Percentiles rank a stretch among this genome's conserved stretches.
These are phyloP conservation scores for Wakefieldia striispora DNA, from an alignment of 768 basidiomycete species.

Conservation along the genomic window DNA sequence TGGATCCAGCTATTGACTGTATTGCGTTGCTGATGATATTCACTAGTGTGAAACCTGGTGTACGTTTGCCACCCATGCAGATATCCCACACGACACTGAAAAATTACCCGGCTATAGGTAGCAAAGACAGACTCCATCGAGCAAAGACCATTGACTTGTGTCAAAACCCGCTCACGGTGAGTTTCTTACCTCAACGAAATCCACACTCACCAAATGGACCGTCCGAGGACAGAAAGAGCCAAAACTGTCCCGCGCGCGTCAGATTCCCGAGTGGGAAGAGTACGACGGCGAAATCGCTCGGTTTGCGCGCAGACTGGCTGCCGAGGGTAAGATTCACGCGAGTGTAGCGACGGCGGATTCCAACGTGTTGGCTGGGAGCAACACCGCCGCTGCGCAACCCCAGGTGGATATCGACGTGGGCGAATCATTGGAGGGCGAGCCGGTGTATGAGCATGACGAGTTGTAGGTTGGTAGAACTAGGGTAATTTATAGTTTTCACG, in stretches of 20 bases:
- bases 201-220: background rate
- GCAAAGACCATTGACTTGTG: slow-evolving; percentile 95
- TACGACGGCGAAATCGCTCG: slow-evolving; percentile 89
- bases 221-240: slow-evolving; percentile 80
- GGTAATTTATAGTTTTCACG: background rate
- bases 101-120: slow-evolving; percentile 43
- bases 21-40: slow-evolving; percentile 3
- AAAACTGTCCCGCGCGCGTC: slow-evolving; percentile 86
- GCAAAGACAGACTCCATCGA: slow-evolving; percentile 75
- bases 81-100: background rate
- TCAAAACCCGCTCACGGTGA: slow-evolving; percentile 91
- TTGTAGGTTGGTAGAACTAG: slow-evolving; percentile 9
- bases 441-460: slow-evolving; percentile 15
- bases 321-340: slow-evolving; percentile 66
- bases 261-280: slow-evolving; percentile 97
- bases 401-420: background rate
- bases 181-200: slow-evolving; percentile 21
- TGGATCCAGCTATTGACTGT: slow-evolving; percentile 8
- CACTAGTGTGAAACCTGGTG: slow-evolving; percentile 97
- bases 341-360: slow-evolving; percentile 66
- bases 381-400: slow-evolving; percentile 23
- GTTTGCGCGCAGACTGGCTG: slow-evolving; percentile 71
- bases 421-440: background rate
- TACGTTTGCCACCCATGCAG: slow-evolving; percentile 35
- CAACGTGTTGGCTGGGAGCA: slow-evolving; percentile 59